phyloP scores from a whole-genome alignment of 176 grass and related monocot genomes.

The Musa schizocarpa region DNA sequence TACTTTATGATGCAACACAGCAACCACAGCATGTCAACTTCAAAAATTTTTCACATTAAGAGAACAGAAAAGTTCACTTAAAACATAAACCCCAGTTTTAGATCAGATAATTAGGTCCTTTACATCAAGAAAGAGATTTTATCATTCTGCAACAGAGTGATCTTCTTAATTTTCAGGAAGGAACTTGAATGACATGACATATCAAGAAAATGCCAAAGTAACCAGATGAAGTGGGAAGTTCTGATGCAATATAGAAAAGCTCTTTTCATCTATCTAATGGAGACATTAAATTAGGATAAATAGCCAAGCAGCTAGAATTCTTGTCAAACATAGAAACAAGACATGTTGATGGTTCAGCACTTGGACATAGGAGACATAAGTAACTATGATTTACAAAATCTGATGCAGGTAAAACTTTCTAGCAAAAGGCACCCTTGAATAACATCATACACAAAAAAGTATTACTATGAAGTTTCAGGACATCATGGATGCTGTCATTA shows the following conservation, averaged over 20 bases:
- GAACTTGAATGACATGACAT: not conserved
- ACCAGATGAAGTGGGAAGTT: not conserved
- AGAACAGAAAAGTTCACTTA: not conserved
- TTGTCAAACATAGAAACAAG: not conserved
- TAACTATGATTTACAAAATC: not conserved
- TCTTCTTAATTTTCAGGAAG: not conserved
- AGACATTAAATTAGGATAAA: too few relatives aligned
- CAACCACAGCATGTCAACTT: slow-evolving; percentile 9
- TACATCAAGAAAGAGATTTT: too few relatives aligned
- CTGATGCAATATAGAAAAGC: not conserved
- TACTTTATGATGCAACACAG: slow-evolving; percentile 36
- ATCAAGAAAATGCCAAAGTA: not conserved
- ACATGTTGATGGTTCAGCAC: not conserved
- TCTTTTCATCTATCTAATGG: not conserved
- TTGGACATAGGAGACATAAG: not conserved
- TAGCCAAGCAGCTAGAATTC: too few relatives aligned
- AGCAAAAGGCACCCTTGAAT: not conserved
- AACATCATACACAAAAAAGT: not conserved
- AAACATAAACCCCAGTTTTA: not conserved
- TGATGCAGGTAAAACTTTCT: not conserved
- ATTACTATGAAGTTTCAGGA: not conserved
- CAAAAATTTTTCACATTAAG: not conserved
- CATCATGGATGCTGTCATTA: not conserved
- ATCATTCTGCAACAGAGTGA: too few relatives aligned
- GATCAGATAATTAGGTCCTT: not conserved